Base-by-base conservation (phyloP, 2,329 filamentous ascomycete species). In the Penicillium sp. region DNA sequence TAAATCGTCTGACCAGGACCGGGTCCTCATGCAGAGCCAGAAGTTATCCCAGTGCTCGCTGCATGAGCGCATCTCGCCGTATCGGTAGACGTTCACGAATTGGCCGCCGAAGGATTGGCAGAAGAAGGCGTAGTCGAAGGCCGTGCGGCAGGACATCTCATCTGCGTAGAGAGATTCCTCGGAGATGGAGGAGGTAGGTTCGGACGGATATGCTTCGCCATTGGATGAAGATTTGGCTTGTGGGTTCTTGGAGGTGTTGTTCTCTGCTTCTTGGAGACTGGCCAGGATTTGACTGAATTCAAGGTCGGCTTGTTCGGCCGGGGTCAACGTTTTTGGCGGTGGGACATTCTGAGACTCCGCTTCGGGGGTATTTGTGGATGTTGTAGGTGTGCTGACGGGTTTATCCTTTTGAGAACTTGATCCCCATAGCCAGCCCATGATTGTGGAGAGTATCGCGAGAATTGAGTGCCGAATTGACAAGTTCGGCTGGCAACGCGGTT, bases 1-100 rank as follows among this genome's bases (percentile, higher is more conserved):
- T 60, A 84, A 75, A 39, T 79, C 74, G 22, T 82, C 80, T 0
- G 79, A 71, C 65, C 84, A 84, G 2, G 81, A 80, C 64, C 87
- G 85, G 33, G 85, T 86, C 58, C 89, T 86, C 92, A 97, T 96
- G 79, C 94, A 99, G 76, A 96, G 92, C 89, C 92, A 95, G 74
- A 96, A 97, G 72, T 96, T 89, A 55, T 87, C 82, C 91, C 92
- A 96, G 57, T 91, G 86, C 60, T 95, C 88, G 55, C 79, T 83
- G 79, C 94, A 99, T 3, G 82, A 80, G 40, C 87, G 83, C 65
- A 95, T 76, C 38, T 79, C 76, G 55, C 94, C 94, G 68, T 90
- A 87, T 35, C 94, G 88, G 79, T 97, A 99, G 33, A 97, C 82
- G 65, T 90, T 85, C 65, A 89, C 91, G 79, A 92, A 96, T 71